Evolutionary conservation across 306 rosid genomes (phyloP).

Genomic region (Citrullus amarus): DNA sequence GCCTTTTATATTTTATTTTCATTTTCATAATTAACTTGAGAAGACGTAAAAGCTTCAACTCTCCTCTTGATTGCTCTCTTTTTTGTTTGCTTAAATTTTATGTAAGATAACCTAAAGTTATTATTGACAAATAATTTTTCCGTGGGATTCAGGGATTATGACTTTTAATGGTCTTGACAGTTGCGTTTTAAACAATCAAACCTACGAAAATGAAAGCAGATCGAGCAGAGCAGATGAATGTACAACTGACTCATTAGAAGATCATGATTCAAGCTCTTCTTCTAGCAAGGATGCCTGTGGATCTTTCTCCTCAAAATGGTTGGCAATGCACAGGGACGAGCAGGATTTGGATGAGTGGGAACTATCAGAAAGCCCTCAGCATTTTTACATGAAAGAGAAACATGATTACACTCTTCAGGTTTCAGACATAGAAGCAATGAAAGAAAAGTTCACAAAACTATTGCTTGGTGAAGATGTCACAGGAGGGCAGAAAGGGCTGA

Average conservation of each 20-base stretch:
- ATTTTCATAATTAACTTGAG: neutral
- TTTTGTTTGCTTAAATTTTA: neutral
- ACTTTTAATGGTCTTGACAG: conserved; percentile 79
- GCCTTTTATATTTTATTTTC: neutral
- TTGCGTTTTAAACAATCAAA: conserved; percentile 56
- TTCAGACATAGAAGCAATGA: conserved; percentile 71
- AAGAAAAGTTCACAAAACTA: conserved; percentile 69
- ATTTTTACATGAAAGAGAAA: conserved; percentile 49
- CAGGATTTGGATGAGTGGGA: conserved; percentile 64
- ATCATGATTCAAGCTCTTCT: conserved; percentile 63
- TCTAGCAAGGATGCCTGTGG: conserved; percentile 78
- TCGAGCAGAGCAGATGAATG: conserved; percentile 77
- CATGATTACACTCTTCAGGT: conserved; percentile 29
- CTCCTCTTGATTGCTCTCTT: neutral
- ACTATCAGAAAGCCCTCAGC: conserved; percentile 41
- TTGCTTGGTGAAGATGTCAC: conserved; percentile 85
- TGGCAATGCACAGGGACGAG: conserved; percentile 45
- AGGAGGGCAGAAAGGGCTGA: conserved; percentile 69
- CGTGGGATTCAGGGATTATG: conserved; percentile 60
- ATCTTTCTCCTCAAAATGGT: conserved; percentile 74
- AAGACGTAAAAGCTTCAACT: neutral
- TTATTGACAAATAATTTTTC: conserved; percentile 3
- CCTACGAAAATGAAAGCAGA: conserved; percentile 63
- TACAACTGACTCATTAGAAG: conserved; percentile 66
- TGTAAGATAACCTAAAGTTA: neutral